These are phyloP conservation scores for Capsicum rhomboideum DNA, from an alignment of 257 asterid genomes.

Conservation along the genomic window DNA sequence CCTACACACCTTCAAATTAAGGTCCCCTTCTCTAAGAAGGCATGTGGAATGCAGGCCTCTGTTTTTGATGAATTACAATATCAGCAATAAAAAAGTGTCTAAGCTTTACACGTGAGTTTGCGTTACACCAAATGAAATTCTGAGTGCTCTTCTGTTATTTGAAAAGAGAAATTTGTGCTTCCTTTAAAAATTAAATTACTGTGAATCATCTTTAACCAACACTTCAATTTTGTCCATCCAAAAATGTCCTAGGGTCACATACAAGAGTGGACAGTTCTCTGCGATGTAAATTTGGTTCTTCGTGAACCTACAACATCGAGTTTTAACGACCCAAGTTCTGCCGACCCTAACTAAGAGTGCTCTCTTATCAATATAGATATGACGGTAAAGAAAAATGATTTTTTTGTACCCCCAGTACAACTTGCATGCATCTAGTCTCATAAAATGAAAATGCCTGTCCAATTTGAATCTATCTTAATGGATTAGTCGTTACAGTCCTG, in stretches of 20 bases:
- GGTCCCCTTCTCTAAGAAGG: not conserved
- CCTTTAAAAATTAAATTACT: not conserved
- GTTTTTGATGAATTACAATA: not conserved
- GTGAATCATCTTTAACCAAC: not conserved
- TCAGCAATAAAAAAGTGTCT: not conserved
- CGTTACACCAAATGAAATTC: not conserved
- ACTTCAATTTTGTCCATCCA: not conserved
- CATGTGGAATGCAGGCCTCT: not conserved
- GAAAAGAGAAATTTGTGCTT: not conserved
- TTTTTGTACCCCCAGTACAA: not conserved
- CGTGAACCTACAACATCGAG: not conserved
- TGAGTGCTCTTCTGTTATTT: not conserved
- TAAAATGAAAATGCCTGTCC: not conserved
- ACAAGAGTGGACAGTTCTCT: not conserved
- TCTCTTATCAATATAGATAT: not conserved
- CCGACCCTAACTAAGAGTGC: not conserved
- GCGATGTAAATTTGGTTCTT: not conserved
- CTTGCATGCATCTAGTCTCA: not conserved
- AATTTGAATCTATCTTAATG: not conserved
- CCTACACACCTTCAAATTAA: not conserved
- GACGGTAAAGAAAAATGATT: not conserved
- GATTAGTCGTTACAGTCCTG: not conserved
- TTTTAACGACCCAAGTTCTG: not conserved
- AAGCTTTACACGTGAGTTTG: not conserved
- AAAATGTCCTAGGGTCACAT: not conserved